Evolutionary conservation across 2,329 filamentous ascomycete species (phyloP), one percentile per base, ranked within the genome.

Genomic region (Fusarium sp.): DNA sequence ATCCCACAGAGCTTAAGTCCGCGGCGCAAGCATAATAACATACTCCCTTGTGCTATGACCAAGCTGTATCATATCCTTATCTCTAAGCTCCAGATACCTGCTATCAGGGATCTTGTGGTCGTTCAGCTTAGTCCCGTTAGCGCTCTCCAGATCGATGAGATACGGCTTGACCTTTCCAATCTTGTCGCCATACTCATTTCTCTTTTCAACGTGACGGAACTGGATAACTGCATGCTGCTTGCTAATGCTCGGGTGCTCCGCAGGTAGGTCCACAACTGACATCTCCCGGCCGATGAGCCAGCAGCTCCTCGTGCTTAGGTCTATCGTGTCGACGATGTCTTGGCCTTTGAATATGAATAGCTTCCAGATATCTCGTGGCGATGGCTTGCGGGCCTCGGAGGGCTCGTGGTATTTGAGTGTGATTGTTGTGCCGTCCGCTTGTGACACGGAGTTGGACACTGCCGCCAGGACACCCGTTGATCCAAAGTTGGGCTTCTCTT

Each of bases 331-430:
- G 33, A 97, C 78, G 4, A 96, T 85, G 57, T 94, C 92, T 27
- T 85, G 79, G 13, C 89, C 92, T 76, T 97, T 97, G 86, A 99
- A 99, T 22, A 97, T 87, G 77, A 96, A 98, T 47, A 99, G 83
- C 62, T 92, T 92, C 95, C 95, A 99, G 58, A 88, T 82, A 71
- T 96, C 89, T 55, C 88, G 90, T 1, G 90, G 76, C 0, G 94
- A 85, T 0, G 96, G 93, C 72, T 97, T 97, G 61, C 96, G 91
- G 49, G 95, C 93, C 82, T 99, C 96, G 13, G 93, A 82, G 2
- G 96, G 96, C 79, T 99, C 96, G 81, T 97, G 92, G 79, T 99
- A 99, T 82, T 98, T 98, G 46, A 99, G 87, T 4, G 93, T 88
- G 55, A 97, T 89, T 22, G 86, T 86, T 5, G 89, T 91, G 58